A percentile compares a stretch with the other conserved stretches of the same genome.
Conservation (phyloP, 495 filamentous ascomycete species). For the Neurospora sp. region DNA sequence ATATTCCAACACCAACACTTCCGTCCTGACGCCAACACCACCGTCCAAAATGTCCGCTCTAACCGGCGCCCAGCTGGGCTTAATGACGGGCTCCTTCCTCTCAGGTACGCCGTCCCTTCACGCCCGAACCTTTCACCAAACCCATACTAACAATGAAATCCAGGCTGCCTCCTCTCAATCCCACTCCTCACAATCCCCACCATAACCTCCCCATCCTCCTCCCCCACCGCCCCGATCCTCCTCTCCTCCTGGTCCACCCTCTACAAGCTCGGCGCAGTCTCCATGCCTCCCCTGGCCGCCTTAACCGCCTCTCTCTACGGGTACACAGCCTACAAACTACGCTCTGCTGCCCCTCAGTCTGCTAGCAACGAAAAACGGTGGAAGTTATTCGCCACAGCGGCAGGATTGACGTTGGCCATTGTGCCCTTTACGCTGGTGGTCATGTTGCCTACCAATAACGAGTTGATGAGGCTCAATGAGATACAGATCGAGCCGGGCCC, state of each 20-base stretch:
- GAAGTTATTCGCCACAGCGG: neutral
- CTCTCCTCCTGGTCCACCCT: neutral
- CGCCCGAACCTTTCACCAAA: no score
- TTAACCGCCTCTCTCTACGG: neutral
- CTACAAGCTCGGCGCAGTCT: neutral
- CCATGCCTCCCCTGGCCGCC: neutral
- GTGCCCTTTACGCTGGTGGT: conserved; percentile 24
- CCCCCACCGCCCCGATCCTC: neutral
- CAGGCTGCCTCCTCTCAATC: neutral
- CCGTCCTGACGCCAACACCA: neutral
- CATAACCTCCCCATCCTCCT: neutral
- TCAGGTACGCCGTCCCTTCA: neutral
- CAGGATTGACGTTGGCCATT: conserved; percentile 12
- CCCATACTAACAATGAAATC: no score
- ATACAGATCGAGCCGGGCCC: neutral
- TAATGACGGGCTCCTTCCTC: neutral
- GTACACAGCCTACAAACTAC: neutral
- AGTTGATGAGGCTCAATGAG: conserved; percentile 15
- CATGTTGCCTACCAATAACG: conserved; percentile 24
- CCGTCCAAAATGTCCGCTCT: neutral
- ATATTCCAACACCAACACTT: neutral
- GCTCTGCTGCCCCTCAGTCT: neutral
- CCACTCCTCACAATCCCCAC: neutral
- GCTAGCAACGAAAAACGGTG: neutral
- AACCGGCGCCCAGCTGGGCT: neutral